Base-by-base conservation (phyloP, 805 yeast species). In the Lipomyces starkeyi region DNA sequence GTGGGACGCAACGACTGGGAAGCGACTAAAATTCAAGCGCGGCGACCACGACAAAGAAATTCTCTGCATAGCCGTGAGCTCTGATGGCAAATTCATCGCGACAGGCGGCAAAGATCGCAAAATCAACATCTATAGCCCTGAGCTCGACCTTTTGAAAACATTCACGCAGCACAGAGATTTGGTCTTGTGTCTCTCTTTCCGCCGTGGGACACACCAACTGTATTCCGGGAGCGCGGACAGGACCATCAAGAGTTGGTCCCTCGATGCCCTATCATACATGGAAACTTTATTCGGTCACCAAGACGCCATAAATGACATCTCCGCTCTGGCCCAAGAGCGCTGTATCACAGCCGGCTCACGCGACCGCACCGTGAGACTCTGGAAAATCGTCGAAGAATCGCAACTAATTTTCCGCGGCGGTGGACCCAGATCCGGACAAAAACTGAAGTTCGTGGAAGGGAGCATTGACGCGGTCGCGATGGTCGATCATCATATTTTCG, bases 361-460 rank as follows among this genome's bases (percentile, higher is more conserved):
- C 74, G 99, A 95, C 80, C 88, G 96, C 75, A 91, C 97, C 4
- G 97, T 94, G 9, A 90, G 96, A 89, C 82, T 91, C 74, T 95
- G 99, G 99, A 95, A 95, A 78, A 92, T 95, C 72, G 87, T 97
- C 32, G 99, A 95, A 75, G 99, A 95, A 80, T 88, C 97, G 0
- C 87, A 98, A 76, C 85, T 95, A 74, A 93, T 97, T 0, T 94
- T 94, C 78, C 86, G 97, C 76, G 97, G 97, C 69, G 97, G 96
- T 67, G 97, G 92, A 75, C 55, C 71, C 73, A 40, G 76, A 70
- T 37, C 77, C 76, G 20, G 78, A 76, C 52, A 77, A 74, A 22
- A 75, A 74, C 29, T 73, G 20, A 84, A 86, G 74, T 84, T 82
- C 71, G 81, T 86, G 56, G 98, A 95, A 78, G 98, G 98, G 13